Evolutionary conservation across 2,329 filamentous ascomycete genomes (phyloP).

Genomic region (Scedosporium aurantiacum): DNA sequence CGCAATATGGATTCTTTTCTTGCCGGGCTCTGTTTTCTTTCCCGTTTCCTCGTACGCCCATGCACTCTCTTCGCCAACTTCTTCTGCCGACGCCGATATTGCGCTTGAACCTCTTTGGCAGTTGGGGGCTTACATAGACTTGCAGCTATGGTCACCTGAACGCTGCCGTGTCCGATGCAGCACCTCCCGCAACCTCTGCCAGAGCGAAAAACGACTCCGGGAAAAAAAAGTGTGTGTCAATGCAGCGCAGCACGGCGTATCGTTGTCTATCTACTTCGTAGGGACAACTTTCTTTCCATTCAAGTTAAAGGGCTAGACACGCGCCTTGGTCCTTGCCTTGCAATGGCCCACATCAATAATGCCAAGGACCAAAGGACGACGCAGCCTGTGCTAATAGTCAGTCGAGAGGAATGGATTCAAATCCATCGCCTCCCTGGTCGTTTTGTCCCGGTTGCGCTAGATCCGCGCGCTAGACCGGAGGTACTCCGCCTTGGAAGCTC

Average conservation of each 20-base stretch:
- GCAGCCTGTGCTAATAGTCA: not conserved
- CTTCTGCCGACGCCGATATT: not conserved
- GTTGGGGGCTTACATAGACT: not conserved
- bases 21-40: not conserved
- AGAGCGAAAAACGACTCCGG: not conserved
- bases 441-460: not conserved
- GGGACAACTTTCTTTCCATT: not conserved
- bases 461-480: not conserved
- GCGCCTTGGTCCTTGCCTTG: not conserved
- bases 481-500: not conserved
- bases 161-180: not conserved
- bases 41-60: not conserved
- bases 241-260: not conserved
- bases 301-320: not conserved
- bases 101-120: not conserved
- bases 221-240: not conserved
- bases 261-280: not conserved
- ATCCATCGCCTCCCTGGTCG: too few species aligned
- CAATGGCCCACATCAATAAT: not conserved
- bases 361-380: not conserved
- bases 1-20: too few species aligned
- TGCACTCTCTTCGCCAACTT: not conserved
- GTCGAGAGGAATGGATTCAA: too few species aligned
- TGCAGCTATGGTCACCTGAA: not conserved
- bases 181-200: not conserved